Conservation (phyloP, 2,329 filamentous ascomycete genomes). For the Allantophomopsis lycopodina region DNA sequence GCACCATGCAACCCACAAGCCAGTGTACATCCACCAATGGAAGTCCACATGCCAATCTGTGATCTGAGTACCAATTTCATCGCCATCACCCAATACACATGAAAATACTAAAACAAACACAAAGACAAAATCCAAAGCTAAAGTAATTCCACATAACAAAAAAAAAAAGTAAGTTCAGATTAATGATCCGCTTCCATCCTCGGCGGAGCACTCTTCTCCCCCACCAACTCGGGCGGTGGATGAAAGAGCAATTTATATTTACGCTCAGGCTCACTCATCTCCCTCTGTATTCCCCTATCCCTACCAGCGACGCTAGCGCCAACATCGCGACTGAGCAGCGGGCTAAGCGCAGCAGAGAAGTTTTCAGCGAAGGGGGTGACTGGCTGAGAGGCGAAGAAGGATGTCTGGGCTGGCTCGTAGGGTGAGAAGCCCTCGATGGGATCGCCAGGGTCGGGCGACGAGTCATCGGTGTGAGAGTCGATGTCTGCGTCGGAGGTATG, state of each 20-base stretch:
- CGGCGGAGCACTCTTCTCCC: too few species aligned
- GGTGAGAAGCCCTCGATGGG: background rate
- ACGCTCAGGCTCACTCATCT: conserved; percentile 1
- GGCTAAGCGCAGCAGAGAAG: background rate
- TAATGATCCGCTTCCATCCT: too few species aligned
- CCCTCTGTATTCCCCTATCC: background rate
- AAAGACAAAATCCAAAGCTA: too few species aligned
- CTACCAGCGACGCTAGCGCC: background rate
- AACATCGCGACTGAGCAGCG: background rate
- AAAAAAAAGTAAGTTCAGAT: too few species aligned
- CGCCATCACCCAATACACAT: too few species aligned
- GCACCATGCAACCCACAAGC: too few species aligned
- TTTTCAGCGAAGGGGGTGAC: background rate
- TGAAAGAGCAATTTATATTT: conserved; percentile 2
- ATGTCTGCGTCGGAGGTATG: background rate
- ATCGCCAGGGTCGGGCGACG: background rate
- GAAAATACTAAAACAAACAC: too few species aligned
- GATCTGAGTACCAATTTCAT: too few species aligned
- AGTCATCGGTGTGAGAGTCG: background rate
- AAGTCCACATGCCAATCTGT: too few species aligned
- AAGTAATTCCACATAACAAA: too few species aligned
- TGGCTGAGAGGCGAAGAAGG: background rate
- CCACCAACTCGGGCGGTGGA: background rate
- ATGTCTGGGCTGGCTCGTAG: background rate
- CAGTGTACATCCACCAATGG: too few species aligned